Conservation (phyloP, 441 rosid species). For the Theobroma grandiflorum region DNA sequence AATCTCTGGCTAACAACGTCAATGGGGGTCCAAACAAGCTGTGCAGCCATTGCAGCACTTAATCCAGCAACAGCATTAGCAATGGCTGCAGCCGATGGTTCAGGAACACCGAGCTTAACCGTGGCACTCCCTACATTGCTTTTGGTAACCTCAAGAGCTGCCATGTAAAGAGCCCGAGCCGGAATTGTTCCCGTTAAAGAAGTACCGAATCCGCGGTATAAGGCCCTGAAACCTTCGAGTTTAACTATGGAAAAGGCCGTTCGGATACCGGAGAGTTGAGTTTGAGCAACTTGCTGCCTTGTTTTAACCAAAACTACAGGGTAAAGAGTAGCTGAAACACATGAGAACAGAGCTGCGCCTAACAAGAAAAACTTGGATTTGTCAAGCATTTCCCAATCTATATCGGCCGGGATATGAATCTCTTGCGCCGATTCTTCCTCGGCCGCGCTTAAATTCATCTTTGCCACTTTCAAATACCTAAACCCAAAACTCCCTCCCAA, state of each 20-base stretch:
- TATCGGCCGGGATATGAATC: slow-evolving; percentile 68
- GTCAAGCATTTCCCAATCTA: slow-evolving; percentile 94
- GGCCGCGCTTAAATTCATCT: slow-evolving; percentile 70
- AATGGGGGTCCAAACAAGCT: slow-evolving; percentile 82
- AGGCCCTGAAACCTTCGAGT: slow-evolving; percentile 70
- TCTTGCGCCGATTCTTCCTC: slow-evolving; percentile 64
- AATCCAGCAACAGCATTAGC: slow-evolving; percentile 83
- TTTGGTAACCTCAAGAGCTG: slow-evolving; percentile 87
- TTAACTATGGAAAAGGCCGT: slow-evolving; percentile 60
- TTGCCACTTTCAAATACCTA: slow-evolving; percentile 43
- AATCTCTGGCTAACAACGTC: slow-evolving; percentile 93
- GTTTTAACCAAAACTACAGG: slow-evolving; percentile 84
- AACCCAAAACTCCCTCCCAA: not conserved
- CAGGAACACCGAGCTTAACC: slow-evolving; percentile 63
- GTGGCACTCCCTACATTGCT: slow-evolving; percentile 75
- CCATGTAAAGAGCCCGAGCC: slow-evolving; percentile 86
- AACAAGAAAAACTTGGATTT: slow-evolving; percentile 84
- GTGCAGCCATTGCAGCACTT: slow-evolving; percentile 86
- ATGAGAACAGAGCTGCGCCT: slow-evolving; percentile 90
- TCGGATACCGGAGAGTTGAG: slow-evolving; percentile 58
- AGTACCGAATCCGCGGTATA: slow-evolving; percentile 87
- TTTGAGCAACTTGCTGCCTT: slow-evolving; percentile 74
- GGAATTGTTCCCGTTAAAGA: slow-evolving; percentile 85
- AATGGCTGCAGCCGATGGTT: slow-evolving; percentile 58
- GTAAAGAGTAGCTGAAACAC: slow-evolving; percentile 80